Evolutionary conservation across 2,329 filamentous ascomycete genomes (phyloP).

Genomic region (Venturia oleaginea): DNA sequence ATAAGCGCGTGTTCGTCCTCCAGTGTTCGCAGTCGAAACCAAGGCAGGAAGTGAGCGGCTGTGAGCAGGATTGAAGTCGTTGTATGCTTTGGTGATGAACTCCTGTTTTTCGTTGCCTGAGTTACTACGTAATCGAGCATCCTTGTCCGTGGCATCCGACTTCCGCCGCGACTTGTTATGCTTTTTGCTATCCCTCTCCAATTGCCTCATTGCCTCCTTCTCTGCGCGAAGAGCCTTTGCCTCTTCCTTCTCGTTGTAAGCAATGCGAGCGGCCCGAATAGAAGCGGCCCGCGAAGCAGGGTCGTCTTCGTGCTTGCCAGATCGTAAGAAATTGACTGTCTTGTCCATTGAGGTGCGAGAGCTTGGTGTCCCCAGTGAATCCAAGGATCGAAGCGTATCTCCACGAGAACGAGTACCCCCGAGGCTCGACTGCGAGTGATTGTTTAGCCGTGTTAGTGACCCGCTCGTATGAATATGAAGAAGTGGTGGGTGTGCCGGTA

Average conservation of each 20-base stretch:
- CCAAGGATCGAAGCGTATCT: slow-evolving; percentile 41
- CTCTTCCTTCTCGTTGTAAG: slow-evolving; percentile 51
- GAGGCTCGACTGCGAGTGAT: slow-evolving; percentile 44
- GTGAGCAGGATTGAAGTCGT: slow-evolving; percentile 28
- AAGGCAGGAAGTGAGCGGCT: slow-evolving; percentile 26
- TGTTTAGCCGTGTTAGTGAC: slow-evolving; percentile 23
- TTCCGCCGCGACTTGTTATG: slow-evolving; percentile 23
- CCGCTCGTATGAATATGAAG: slow-evolving; percentile 29
- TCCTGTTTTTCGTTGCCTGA: slow-evolving; percentile 14
- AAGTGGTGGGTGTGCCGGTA: slow-evolving; percentile 25
- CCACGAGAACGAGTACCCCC: slow-evolving; percentile 39
- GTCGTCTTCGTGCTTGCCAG: slow-evolving; percentile 36
- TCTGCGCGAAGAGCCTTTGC: slow-evolving; percentile 47
- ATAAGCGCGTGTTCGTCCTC: neutral
- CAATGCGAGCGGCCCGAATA: slow-evolving; percentile 46
- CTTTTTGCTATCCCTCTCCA: slow-evolving; percentile 29
- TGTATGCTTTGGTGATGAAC: slow-evolving; percentile 28
- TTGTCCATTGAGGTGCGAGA: slow-evolving; percentile 49
- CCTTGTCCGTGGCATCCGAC: slow-evolving; percentile 27
- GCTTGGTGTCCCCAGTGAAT: slow-evolving; percentile 38
- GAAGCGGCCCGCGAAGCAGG: slow-evolving; percentile 45
- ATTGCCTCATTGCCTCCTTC: slow-evolving; percentile 40
- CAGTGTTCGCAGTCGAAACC: slow-evolving; percentile 18
- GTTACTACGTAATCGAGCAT: slow-evolving; percentile 18
- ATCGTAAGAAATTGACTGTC: slow-evolving; percentile 41